Evolutionary conservation across 352 stramenopile genomes (phyloP).

Genomic region (Globisporangium lucens): DNA sequence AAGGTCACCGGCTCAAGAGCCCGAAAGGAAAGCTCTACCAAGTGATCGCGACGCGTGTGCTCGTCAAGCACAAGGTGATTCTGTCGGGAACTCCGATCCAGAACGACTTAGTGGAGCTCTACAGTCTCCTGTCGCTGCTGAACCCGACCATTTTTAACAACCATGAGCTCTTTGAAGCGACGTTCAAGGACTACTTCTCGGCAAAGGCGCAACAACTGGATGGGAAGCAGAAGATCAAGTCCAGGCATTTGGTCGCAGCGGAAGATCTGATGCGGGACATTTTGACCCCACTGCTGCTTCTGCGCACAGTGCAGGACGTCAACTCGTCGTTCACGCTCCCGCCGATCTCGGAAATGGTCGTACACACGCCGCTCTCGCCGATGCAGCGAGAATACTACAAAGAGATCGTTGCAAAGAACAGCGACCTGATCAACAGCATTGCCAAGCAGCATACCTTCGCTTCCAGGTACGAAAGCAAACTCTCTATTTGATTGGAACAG

Average conservation of each 20-base stretch:
- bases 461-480: background rate
- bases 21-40: constrained; percentile 49
- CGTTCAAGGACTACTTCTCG: constrained; percentile 63
- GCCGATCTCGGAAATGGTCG: constrained; percentile 71
- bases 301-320: constrained; percentile 70
- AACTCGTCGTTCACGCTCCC: constrained; percentile 64
- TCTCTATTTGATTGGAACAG: background rate
- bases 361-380: constrained; percentile 68
- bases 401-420: constrained; percentile 68
- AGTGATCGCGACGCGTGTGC: constrained; percentile 38
- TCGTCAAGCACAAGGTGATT: constrained; percentile 47
- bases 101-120: constrained; percentile 84
- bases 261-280: constrained; percentile 58
- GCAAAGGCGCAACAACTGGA: constrained; percentile 53
- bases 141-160: constrained; percentile 86
- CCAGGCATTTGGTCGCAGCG: constrained; percentile 23
- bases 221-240: constrained; percentile 20
- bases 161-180: constrained; percentile 42
- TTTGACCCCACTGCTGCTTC: constrained; percentile 52
- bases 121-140: constrained; percentile 68
- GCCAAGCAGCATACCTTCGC: constrained; percentile 20
- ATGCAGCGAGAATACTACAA: constrained; percentile 86
- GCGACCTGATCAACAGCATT: constrained; percentile 44
- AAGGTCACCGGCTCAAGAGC: constrained; percentile 90
- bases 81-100: constrained; percentile 88